phyloP scores from a whole-genome alignment of 2,329 filamentous ascomycete genomes.

The Delphinella strobiligena region DNA sequence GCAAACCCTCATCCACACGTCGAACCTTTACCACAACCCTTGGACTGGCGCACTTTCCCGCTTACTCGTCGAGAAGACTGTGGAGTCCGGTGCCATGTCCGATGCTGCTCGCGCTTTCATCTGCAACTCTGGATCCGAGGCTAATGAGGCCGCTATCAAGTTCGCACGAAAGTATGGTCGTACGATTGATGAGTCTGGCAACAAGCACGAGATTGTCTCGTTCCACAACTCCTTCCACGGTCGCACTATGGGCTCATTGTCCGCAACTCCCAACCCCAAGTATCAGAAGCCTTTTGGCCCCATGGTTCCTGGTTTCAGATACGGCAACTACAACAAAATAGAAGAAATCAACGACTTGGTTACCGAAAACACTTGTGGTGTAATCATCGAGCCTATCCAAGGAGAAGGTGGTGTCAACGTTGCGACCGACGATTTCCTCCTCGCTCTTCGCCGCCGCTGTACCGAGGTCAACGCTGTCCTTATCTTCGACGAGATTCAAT shows the following conservation, averaged over 20 bases:
- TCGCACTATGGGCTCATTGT: slow-evolving; percentile 86
- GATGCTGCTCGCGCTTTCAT: slow-evolving; percentile 73
- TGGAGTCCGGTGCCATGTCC: slow-evolving; percentile 69
- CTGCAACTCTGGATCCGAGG: slow-evolving; percentile 92
- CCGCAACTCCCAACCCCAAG: slow-evolving; percentile 95
- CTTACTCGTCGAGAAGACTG: slow-evolving; percentile 69
- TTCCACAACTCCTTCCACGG: slow-evolving; percentile 93
- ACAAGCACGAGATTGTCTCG: slow-evolving; percentile 75
- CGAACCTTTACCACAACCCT: slow-evolving; percentile 93
- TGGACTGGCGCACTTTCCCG: slow-evolving; percentile 88
- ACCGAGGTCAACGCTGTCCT: slow-evolving; percentile 78
- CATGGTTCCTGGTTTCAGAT: slow-evolving; percentile 87
- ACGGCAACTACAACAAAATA: slow-evolving; percentile 77
- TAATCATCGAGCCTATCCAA: slow-evolving; percentile 94
- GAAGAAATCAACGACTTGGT: slow-evolving; percentile 59
- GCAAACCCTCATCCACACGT: slow-evolving; percentile 73
- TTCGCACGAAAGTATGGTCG: slow-evolving; percentile 90
- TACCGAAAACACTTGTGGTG: slow-evolving; percentile 77
- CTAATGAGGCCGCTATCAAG: slow-evolving; percentile 96
- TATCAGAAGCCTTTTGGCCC: slow-evolving; percentile 92
- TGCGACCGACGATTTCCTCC: slow-evolving; percentile 70
- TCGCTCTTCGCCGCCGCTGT: slow-evolving; percentile 72
- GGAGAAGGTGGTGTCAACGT: slow-evolving; percentile 89
- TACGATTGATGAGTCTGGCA: slow-evolving; percentile 21
- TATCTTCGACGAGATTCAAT: slow-evolving; percentile 96